Conservation (phyloP, 1,139 yeast species). For the Geotrichum carabidarum region DNA sequence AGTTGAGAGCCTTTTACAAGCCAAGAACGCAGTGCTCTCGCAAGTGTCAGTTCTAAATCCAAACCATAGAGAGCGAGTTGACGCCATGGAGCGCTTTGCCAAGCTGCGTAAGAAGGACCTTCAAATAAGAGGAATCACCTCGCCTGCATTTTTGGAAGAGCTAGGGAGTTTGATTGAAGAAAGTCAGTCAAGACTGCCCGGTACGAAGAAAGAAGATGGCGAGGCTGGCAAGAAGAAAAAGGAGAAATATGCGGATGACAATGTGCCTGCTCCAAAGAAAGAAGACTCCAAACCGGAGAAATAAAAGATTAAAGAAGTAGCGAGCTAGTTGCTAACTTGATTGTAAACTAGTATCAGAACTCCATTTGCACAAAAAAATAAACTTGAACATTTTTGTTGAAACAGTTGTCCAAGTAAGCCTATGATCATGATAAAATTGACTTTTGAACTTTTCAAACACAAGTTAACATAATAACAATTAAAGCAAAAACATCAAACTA, state of each 20-base stretch:
- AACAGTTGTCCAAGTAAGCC: no score
- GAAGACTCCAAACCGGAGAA: no score
- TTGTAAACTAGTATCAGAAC: no score
- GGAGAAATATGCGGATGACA: not conserved
- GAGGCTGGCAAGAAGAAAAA: conserved; percentile 12
- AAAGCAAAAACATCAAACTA: no score
- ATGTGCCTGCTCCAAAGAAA: no score
- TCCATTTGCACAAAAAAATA: no score
- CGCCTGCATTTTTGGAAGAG: conserved; percentile 71
- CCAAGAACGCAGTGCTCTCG: conserved; percentile 70
- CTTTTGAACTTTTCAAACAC: no score
- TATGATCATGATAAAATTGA: no score
- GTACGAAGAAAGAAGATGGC: not conserved
- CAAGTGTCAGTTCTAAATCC: conserved; percentile 79
- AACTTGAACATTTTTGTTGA: no score
- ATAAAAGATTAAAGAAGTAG: no score
- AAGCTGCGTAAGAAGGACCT: conserved; percentile 68
- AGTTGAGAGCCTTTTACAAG: conserved; percentile 38
- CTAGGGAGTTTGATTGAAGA: conserved; percentile 31
- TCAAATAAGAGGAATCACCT: conserved; percentile 46
- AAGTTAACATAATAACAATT: no score
- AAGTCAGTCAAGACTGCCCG: not conserved
- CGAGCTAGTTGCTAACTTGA: no score
- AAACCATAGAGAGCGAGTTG: conserved; percentile 74
- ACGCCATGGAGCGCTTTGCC: conserved; percentile 85